These are phyloP conservation scores for Botrytis paeoniae DNA, from an alignment of 2,329 filamentous ascomycete species.

Conservation along the genomic window DNA sequence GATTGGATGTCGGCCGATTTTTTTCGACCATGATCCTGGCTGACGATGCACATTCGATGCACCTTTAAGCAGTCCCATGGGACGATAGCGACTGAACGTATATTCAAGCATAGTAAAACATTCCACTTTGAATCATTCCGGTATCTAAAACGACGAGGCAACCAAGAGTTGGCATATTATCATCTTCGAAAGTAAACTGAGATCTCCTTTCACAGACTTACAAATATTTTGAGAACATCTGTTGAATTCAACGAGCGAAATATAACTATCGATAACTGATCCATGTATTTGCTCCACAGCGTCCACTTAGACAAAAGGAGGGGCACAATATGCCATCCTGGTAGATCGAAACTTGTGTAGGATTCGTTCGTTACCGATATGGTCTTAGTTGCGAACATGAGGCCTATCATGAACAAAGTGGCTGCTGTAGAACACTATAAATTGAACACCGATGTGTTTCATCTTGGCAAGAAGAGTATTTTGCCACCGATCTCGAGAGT, in stretches of 20 bases:
- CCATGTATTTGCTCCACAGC: constrained; percentile 1
- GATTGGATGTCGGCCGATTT: constrained; percentile 26
- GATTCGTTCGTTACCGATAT: constrained; percentile 12
- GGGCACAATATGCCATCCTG: constrained; percentile 3
- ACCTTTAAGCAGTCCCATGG: neutral
- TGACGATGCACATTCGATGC: constrained; percentile 10
- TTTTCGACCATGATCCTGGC: constrained; percentile 11
- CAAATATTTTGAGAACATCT: neutral
- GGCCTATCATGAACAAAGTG: constrained; percentile 17
- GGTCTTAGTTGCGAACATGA: constrained; percentile 6
- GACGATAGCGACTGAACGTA: neutral
- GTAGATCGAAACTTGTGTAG: constrained; percentile 12
- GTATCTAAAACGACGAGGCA: neutral
- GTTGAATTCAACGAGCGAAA: neutral
- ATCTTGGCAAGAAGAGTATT: neutral
- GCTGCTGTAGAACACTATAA: constrained; percentile 13
- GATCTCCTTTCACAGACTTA: neutral
- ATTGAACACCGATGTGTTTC: neutral
- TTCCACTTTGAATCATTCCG: neutral
- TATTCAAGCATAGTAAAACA: neutral
- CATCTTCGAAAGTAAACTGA: neutral
- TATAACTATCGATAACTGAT: neutral
- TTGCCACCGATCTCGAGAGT: neutral
- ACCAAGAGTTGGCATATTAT: neutral
- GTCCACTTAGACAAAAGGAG: constrained; percentile 19